Evolutionary conservation across 495 filamentous ascomycete species (phyloP), one percentile per base, ranked within the genome.

Genomic region (Penicillium herquei): DNA sequence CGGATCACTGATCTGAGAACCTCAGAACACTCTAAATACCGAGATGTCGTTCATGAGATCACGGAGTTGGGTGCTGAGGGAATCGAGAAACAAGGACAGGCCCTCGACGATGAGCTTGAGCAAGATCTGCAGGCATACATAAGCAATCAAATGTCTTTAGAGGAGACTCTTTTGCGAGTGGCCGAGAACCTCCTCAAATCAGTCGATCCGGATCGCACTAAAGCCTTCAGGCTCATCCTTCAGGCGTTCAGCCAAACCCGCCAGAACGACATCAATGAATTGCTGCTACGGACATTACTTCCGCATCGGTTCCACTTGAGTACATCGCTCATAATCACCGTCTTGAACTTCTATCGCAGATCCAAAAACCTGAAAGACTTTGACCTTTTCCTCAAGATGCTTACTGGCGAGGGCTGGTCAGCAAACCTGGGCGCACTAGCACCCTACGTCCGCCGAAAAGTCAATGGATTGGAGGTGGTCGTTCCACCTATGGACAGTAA

Each of bases 311-410:
- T 77, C 45, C 60, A 64, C 5, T 16, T 78, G 18, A 74, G 44
- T 48, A 57, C 69, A 9, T 69, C 73, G 6, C 61, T 75, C 18
- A 70, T 78, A 31, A 55, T 72, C 39, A 62, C 70, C 0, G 74
- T 75, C 10, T 11, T 78, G 11, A 59, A 55, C 3, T 75, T 68
- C 47, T 74, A 67, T 54, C 72, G 73, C 39, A 78, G 76, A 48
- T 63, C 68, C 18, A 76, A 76, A 48, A 74, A 78, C 37, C 66
- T 78, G 9, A 74, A 69, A 41, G 63, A 67, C 31, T 77, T 77
- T 45, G 74, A 78, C 47, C 52, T 68, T 43, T 78, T 77, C 40
- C 52, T 78, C 30, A 57, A 69, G 40, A 76, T 76, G 70, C 55
- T 78, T 11, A 56, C 65, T 18, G 76, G 74, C 3, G 55, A 68